phyloP scores from a whole-genome alignment of 1,284 basidiomycete species.

The Microbotryomycetes sp. region DNA sequence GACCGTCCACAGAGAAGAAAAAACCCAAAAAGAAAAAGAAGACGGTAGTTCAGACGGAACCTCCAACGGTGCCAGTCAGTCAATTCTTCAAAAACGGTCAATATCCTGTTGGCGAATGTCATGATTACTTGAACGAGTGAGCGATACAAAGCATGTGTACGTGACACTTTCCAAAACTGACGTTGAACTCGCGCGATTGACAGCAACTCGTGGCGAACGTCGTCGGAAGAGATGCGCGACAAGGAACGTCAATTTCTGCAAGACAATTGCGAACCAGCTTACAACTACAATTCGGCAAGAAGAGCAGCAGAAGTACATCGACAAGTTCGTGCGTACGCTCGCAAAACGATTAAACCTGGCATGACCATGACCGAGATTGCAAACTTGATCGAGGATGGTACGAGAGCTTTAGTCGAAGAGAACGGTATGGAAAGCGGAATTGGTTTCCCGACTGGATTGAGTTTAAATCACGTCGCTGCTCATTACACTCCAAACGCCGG shows the following conservation, averaged over 20 bases:
- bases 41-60: constrained; percentile 65
- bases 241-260: constrained; percentile 61
- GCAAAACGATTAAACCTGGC: constrained; percentile 79
- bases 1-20: constrained; percentile 50
- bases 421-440: constrained; percentile 78
- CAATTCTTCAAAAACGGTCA: constrained; percentile 80
- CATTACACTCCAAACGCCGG: constrained; percentile 97
- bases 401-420: constrained; percentile 83
- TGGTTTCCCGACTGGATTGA: constrained; percentile 95
- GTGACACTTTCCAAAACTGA: not conserved
- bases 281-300: constrained; percentile 75
- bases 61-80: constrained; percentile 82
- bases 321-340: constrained; percentile 76
- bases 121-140: constrained; percentile 82
- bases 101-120: constrained; percentile 87
- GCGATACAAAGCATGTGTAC: constrained; percentile 24
- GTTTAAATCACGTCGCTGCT: constrained; percentile 88
- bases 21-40: constrained; percentile 56
- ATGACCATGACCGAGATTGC: constrained; percentile 94
- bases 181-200: not conserved
- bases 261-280: constrained; percentile 57
- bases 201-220: constrained; percentile 78
- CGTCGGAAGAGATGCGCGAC: constrained; percentile 84
- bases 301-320: constrained; percentile 93
- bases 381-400: constrained; percentile 86